Conservation (phyloP, 352 stramenopile species). For the Globisporangium cederbergense region DNA sequence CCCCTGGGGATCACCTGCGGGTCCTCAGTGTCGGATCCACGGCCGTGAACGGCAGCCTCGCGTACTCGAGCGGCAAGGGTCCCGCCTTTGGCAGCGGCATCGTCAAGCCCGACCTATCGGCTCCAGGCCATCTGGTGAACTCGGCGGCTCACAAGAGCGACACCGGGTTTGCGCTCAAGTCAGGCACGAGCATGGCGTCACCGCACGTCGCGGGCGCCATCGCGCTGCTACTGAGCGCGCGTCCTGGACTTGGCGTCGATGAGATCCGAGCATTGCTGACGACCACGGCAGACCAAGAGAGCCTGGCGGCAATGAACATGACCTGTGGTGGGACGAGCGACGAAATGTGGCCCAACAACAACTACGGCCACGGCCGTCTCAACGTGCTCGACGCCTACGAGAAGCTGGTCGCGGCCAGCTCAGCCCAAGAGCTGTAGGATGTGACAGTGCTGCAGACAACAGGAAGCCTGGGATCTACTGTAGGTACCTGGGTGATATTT, state of each 20-base stretch:
- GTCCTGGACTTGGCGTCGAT: conserved; percentile 29
- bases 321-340: conserved; percentile 10
- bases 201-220: conserved; percentile 48
- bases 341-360: conserved; percentile 23
- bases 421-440: not conserved
- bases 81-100: conserved; percentile 26
- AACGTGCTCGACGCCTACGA: conserved; percentile 19
- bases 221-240: conserved; percentile 38
- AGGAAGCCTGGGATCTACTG: not conserved
- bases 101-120: conserved; percentile 44
- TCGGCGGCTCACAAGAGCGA: conserved; percentile 38
- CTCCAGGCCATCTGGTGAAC: conserved; percentile 31
- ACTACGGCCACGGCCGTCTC: conserved; percentile 23
- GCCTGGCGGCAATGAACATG: conserved; percentile 8
- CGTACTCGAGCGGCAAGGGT: conserved; percentile 38
- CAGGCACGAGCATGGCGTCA: conserved; percentile 54
- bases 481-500: not conserved
- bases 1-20: conserved; percentile 34
- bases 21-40: conserved; percentile 38
- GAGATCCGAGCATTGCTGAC: conserved; percentile 17
- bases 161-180: conserved; percentile 32
- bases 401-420: not conserved
- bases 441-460: not conserved
- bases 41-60: conserved; percentile 29
- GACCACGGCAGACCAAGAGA: conserved; percentile 14